A percentile compares a stretch with the other conserved stretches of the same genome.
Conservation (phyloP, 768 basidiomycete species). For the Coprinopsis strossmayeri region DNA sequence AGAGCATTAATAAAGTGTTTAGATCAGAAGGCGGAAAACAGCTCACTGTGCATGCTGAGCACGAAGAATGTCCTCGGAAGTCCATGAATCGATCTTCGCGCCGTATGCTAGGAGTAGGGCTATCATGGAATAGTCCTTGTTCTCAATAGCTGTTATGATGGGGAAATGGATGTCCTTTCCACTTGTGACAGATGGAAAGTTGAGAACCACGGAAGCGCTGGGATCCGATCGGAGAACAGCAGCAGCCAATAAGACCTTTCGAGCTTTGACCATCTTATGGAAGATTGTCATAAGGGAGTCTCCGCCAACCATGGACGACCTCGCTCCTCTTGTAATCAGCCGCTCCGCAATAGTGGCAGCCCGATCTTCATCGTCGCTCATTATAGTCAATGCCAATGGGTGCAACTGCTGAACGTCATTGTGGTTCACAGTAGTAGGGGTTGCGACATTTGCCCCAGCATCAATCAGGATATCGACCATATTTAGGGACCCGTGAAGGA, state of each 20-base stretch:
- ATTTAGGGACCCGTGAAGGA: constrained; percentile 36
- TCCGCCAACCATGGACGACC: constrained; percentile 33
- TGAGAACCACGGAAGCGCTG: constrained; percentile 28
- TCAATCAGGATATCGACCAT: constrained; percentile 41
- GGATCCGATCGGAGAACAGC: constrained; percentile 36
- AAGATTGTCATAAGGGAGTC: constrained; percentile 32
- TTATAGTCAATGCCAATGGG: constrained; percentile 33
- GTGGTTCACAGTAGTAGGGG: constrained; percentile 21
- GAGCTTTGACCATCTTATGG: constrained; percentile 29
- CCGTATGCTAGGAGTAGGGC: constrained; percentile 35
- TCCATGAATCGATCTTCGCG: constrained; percentile 24
- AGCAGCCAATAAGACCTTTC: constrained; percentile 30
- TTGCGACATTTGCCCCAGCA: constrained; percentile 40
- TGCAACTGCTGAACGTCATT: constrained; percentile 22
- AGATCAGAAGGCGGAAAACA: constrained; percentile 9
- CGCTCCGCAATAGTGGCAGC: constrained; percentile 31
- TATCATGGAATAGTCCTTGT: constrained; percentile 27
- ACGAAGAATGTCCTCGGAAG: constrained; percentile 29
- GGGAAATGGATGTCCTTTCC: constrained; percentile 25
- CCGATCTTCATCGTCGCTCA: constrained; percentile 34
- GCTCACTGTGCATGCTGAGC: constrained; percentile 26
- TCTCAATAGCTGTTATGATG: constrained; percentile 28
- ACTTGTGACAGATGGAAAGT: constrained; percentile 28
- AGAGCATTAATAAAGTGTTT: not conserved
- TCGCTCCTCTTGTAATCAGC: constrained; percentile 34